phyloP scores from a whole-genome alignment of 2,329 filamentous ascomycete genomes.

The Fusarium nodosum region DNA sequence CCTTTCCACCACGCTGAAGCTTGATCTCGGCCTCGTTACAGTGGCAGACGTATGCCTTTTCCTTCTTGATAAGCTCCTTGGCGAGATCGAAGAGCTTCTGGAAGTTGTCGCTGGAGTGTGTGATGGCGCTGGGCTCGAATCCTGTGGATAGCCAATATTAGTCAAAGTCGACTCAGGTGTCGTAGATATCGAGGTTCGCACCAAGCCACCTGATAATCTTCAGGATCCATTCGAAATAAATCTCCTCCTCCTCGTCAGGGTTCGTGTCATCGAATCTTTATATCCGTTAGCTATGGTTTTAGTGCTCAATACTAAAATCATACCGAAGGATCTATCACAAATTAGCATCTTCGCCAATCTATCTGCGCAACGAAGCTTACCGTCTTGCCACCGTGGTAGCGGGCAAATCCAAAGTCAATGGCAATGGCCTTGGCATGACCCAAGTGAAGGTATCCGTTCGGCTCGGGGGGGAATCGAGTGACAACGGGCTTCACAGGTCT shows the following conservation, averaged over 20 bases:
- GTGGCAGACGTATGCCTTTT: slow-evolving; percentile 86
- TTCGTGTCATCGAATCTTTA: slow-evolving; percentile 92
- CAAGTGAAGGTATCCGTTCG: slow-evolving; percentile 94
- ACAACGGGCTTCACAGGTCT: slow-evolving; percentile 72
- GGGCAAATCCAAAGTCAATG: slow-evolving; percentile 95
- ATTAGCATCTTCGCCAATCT: slow-evolving; percentile 24
- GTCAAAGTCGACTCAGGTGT: neutral
- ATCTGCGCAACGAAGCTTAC: slow-evolving; percentile 39
- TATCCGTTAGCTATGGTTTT: slow-evolving; percentile 24
- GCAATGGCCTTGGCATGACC: slow-evolving; percentile 96
- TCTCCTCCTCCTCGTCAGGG: slow-evolving; percentile 90
- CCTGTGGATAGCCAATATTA: slow-evolving; percentile 48
- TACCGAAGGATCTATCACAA: slow-evolving; percentile 51
- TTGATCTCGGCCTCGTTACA: slow-evolving; percentile 88
- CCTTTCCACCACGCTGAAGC: slow-evolving; percentile 84
- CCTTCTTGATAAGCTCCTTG: slow-evolving; percentile 82
- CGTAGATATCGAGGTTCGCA: slow-evolving; percentile 20
- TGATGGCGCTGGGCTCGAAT: slow-evolving; percentile 83
- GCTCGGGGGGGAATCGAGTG: slow-evolving; percentile 86
- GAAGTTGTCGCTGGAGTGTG: slow-evolving; percentile 92
- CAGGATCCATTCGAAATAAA: slow-evolving; percentile 89
- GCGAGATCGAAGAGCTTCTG: slow-evolving; percentile 88
- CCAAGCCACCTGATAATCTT: slow-evolving; percentile 85
- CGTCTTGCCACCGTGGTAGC: slow-evolving; percentile 79
- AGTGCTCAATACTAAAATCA: slow-evolving; percentile 1